Conservation (phyloP, 331 rosid genomes). For the Acacia pycnantha region DNA sequence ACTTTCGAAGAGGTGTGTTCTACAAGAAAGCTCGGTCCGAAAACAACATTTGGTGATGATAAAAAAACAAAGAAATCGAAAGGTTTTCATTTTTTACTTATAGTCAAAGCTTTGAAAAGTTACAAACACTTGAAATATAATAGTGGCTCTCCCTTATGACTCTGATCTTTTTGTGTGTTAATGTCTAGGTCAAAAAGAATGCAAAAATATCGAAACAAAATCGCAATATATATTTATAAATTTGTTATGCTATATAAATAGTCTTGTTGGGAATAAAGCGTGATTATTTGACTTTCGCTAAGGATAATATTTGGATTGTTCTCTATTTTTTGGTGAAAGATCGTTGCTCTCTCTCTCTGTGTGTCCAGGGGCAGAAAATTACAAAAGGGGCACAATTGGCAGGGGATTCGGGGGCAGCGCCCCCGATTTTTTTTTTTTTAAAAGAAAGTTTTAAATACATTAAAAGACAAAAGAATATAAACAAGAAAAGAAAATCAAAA, state of each 20-base stretch:
- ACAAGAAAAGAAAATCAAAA: no score
- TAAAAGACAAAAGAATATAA: no score
- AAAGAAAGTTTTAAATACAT: no score
- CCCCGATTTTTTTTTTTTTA: no score
- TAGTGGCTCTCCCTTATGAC: background rate
- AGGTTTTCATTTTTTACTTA: background rate
- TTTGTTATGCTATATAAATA: no score
- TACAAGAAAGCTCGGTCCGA: background rate
- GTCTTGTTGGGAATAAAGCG: background rate
- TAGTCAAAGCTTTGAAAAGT: background rate
- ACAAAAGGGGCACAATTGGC: no score
- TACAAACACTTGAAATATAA: background rate
- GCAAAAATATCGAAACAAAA: background rate
- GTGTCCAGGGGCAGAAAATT: no score
- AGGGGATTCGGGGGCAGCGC: no score
- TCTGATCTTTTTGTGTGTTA: background rate
- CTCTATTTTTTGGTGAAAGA: no score
- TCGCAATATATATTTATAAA: background rate
- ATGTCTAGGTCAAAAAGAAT: background rate
- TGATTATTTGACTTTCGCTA: background rate
- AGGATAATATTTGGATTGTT: background rate
- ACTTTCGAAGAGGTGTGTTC: background rate
- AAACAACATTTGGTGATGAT: background rate
- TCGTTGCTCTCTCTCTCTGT: no score
- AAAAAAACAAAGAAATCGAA: background rate